Evolutionary conservation across 169 alveolate species (phyloP).

Genomic region (Perkinsus olseni): DNA sequence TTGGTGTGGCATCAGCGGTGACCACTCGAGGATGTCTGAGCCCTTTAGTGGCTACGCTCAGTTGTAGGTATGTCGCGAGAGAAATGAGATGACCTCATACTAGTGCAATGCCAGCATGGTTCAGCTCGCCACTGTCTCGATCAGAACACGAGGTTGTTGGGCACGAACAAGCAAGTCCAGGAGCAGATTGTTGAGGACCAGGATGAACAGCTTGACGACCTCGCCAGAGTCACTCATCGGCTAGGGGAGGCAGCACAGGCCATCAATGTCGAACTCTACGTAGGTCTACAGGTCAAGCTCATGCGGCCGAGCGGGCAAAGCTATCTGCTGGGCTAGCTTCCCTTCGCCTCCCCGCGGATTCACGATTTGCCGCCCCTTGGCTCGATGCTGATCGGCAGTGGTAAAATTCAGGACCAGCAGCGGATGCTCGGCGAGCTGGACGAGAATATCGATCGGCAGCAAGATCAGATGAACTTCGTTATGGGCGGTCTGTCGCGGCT

Average conservation of each 20-base stretch:
- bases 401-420: background rate
- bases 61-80: too few relatives aligned
- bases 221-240: background rate
- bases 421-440: slow-evolving; percentile 15
- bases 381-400: too few relatives aligned
- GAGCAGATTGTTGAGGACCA: background rate
- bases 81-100: too few relatives aligned
- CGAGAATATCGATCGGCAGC: slow-evolving; percentile 11
- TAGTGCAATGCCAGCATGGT: too few relatives aligned
- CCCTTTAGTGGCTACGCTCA: too few relatives aligned
- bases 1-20: too few relatives aligned
- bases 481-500: background rate
- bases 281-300: background rate
- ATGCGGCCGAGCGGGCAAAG: too few relatives aligned
- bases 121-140: too few relatives aligned
- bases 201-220: slow-evolving; percentile 11
- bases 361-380: too few relatives aligned
- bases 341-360: too few relatives aligned
- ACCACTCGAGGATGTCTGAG: too few relatives aligned
- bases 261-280: background rate
- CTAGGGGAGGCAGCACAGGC: slow-evolving; percentile 10
- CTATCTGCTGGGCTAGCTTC: too few relatives aligned
- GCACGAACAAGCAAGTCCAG: background rate
- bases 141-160: background rate
- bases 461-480: slow-evolving; percentile 6